Conservation (phyloP, 176 grass and related monocot species). For the Oryza meridionalis region DNA sequence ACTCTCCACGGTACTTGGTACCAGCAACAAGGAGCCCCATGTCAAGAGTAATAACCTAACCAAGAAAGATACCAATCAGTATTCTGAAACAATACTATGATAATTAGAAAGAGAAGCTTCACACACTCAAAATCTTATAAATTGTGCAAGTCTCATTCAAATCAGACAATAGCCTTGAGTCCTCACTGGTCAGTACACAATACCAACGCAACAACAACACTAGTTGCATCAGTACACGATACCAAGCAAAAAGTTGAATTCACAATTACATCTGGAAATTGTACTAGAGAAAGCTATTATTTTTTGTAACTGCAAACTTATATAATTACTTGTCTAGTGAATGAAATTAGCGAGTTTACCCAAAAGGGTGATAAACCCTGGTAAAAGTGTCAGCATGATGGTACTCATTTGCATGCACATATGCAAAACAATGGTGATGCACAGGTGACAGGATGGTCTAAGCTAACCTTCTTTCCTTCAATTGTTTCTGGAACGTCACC, state of each 20-base stretch:
- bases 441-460: conserved; percentile 6
- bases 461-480: conserved; percentile 94
- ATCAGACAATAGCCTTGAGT: background rate
- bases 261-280: background rate
- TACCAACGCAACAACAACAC: background rate
- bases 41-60: conserved; percentile 97
- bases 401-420: conserved; percentile 28
- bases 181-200: background rate
- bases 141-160: background rate
- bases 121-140: background rate
- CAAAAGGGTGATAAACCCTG: background rate
- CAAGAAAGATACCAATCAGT: conserved; percentile 15
- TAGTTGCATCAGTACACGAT: background rate
- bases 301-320: background rate
- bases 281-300: background rate
- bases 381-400: background rate
- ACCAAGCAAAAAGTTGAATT: conserved; percentile 1
- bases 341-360: background rate
- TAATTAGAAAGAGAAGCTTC: background rate
- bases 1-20: conserved; percentile 99
- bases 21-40: conserved; percentile 99
- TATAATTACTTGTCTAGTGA: background rate
- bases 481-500: conserved; percentile 99
- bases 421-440: background rate
- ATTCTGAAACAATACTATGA: conserved; percentile 5